A percentile compares a stretch with the other conserved stretches of the same genome.
phyloP scores from a whole-genome alignment of 805 yeast species.

The Wickerhamomyces bovis region DNA sequence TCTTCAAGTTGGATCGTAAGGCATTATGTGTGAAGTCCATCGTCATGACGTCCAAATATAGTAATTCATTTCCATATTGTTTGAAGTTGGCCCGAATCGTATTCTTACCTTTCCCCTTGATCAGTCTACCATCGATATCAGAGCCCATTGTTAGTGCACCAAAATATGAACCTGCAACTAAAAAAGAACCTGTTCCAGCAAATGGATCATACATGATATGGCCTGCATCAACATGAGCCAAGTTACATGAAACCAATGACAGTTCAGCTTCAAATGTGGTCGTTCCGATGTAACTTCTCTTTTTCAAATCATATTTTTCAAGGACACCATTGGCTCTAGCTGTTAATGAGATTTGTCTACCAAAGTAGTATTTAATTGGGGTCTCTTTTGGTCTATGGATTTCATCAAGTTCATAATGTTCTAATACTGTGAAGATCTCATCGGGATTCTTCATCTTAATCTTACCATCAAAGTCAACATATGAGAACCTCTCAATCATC shows the following conservation, averaged over 20 bases:
- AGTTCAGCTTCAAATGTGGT: conserved; percentile 96
- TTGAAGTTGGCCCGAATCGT: conserved; percentile 61
- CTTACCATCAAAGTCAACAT: conserved; percentile 68
- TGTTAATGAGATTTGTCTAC: conserved; percentile 59
- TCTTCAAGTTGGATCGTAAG: conserved; percentile 49
- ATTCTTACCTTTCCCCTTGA: conserved; percentile 60
- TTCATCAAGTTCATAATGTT: conserved; percentile 55
- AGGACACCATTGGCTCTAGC: conserved; percentile 58
- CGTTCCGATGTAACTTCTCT: conserved; percentile 86
- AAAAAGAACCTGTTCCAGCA: conserved; percentile 93
- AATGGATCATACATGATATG: conserved; percentile 87
- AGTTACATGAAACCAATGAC: conserved; percentile 79
- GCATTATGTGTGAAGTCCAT: conserved; percentile 96
- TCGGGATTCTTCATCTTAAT: conserved; percentile 76
- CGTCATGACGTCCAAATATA: conserved; percentile 69
- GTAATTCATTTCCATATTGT: conserved; percentile 55
- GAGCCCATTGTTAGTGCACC: conserved; percentile 82
- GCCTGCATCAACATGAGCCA: conserved; percentile 66
- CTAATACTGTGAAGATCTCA: conserved; percentile 62
- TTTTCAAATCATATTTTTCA: conserved; percentile 75
- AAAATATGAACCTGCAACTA: conserved; percentile 79
- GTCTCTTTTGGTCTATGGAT: conserved; percentile 34
- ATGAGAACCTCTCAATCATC: conserved; percentile 67
- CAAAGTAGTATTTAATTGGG: conserved; percentile 66
- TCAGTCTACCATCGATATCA: conserved; percentile 82